Conservation (phyloP, 2,329 filamentous ascomycete genomes). For the Diaporthe helianthi region DNA sequence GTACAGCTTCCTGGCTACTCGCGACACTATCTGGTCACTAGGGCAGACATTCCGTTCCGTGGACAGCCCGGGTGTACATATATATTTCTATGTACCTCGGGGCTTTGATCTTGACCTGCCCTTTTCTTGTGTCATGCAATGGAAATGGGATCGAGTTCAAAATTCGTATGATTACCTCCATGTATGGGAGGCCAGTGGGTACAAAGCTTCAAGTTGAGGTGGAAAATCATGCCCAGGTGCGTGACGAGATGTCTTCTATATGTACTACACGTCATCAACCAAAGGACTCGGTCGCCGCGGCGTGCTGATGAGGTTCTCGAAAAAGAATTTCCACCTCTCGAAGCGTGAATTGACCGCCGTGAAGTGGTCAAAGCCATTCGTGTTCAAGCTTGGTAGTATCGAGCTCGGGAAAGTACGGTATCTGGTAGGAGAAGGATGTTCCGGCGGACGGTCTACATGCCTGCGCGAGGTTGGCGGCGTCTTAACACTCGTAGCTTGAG, state of each 20-base stretch:
- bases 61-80: slow-evolving; percentile 17
- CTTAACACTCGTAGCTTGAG: background rate
- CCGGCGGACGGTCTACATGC: background rate
- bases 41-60: slow-evolving; percentile 59
- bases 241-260: background rate
- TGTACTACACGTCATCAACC: background rate
- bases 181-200: background rate
- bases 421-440: background rate
- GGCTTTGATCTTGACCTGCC: background rate
- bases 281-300: background rate
- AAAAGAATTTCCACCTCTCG: background rate
- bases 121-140: background rate
- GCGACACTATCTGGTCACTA: slow-evolving; percentile 53
- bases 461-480: background rate
- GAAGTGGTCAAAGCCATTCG: background rate
- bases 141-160: too few relatives aligned
- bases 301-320: background rate
- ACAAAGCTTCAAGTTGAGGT: background rate
- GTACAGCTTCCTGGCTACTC: slow-evolving; percentile 58
- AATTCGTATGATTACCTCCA: background rate
- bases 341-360: background rate
- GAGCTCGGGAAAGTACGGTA: background rate
- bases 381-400: background rate
- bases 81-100: too few relatives aligned
- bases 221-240: background rate